Percentiles rank a stretch among this genome's conserved stretches.
phyloP scores from a whole-genome alignment of 2,329 filamentous ascomycete species.

The Fusarium coicis region DNA sequence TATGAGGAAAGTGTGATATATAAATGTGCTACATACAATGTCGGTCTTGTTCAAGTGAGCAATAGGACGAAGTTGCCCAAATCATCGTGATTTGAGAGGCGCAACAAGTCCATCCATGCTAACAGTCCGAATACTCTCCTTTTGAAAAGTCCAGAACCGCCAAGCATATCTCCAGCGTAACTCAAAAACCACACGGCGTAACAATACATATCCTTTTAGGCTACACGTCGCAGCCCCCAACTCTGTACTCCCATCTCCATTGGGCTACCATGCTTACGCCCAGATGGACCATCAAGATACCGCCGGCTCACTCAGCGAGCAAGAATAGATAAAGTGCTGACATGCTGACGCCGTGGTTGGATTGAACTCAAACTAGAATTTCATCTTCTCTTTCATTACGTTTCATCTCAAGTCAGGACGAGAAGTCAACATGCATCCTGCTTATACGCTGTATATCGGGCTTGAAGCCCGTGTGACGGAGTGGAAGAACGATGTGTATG shows the following conservation, averaged over 20 bases:
- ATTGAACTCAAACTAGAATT: neutral
- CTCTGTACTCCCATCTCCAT: neutral
- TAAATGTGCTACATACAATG: neutral
- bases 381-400: neutral
- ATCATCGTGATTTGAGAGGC: neutral
- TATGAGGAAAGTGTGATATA: fast-evolving
- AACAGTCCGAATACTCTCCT: neutral
- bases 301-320: constrained; percentile 12
- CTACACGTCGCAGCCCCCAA: neutral
- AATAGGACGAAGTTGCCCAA: neutral
- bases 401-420: neutral
- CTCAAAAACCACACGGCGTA: neutral
- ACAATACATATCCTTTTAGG: neutral
- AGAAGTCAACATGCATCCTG: constrained; percentile 19
- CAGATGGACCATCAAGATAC: neutral
- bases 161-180: neutral
- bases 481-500: constrained; percentile 3
- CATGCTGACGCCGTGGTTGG: neutral
- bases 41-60: fast-evolving
- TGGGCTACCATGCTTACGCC: neutral
- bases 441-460: constrained; percentile 24
- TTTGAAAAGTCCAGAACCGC: neutral
- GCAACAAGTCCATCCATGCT: neutral
- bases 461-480: constrained; percentile 5
- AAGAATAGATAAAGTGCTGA: constrained; percentile 10